These are phyloP conservation scores for Naganishia albida DNA, from an alignment of 1,284 basidiomycete genomes.

Conservation along the genomic window DNA sequence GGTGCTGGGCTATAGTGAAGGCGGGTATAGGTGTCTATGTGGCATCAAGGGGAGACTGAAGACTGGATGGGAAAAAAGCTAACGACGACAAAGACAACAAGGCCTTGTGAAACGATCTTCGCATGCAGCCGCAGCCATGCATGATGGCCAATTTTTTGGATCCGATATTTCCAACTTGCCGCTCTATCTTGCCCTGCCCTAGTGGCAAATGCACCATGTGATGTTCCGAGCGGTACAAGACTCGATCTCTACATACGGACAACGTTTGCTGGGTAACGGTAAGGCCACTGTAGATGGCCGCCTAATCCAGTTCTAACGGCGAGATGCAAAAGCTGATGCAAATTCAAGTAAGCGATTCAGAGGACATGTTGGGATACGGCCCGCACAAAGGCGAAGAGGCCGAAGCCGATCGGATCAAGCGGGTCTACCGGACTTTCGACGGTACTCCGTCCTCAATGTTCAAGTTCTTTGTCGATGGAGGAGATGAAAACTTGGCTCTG, in stretches of 20 bases:
- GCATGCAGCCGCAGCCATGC: too few species aligned
- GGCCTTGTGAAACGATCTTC: not conserved
- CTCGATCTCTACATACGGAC: not conserved
- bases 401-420: slow-evolving; percentile 3
- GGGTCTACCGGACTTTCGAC: not conserved
- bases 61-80: slow-evolving; percentile 1
- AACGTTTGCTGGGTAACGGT: too few species aligned
- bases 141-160: slow-evolving; percentile 15
- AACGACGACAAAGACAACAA: slow-evolving; percentile 4
- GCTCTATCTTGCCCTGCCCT: not conserved
- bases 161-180: slow-evolving; percentile 18
- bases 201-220: not conserved
- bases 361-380: too few species aligned
- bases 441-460: too few species aligned
- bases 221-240: slow-evolving; percentile 4
- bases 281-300: too few species aligned
- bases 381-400: too few species aligned
- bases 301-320: too few species aligned
- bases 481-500: too few species aligned
- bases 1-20: not conserved
- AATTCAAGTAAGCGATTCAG: too few species aligned
- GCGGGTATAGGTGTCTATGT: not conserved
- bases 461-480: too few species aligned
- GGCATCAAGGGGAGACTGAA: not conserved
- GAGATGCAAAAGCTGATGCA: too few species aligned